Evolutionary conservation across 2,329 filamentous ascomycete genomes (phyloP).

Genomic region (Cadophora sp.): DNA sequence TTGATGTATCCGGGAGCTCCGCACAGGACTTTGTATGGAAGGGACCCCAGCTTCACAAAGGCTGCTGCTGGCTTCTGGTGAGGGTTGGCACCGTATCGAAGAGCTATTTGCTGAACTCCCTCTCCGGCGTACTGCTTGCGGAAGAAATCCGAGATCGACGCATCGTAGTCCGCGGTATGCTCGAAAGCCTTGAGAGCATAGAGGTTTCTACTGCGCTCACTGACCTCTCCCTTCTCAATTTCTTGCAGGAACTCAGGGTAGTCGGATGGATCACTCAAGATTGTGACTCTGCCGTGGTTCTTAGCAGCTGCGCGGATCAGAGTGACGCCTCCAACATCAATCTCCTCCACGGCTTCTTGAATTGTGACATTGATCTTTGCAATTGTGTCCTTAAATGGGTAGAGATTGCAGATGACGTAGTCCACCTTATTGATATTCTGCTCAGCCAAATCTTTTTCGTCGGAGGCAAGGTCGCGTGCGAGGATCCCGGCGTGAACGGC

Average conservation of each 20-base stretch:
- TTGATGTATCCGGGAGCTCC: constrained; percentile 97
- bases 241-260: constrained; percentile 94
- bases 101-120: constrained; percentile 80
- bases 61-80: constrained; percentile 97
- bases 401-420: constrained; percentile 97
- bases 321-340: constrained; percentile 97
- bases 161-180: constrained; percentile 96
- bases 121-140: constrained; percentile 92
- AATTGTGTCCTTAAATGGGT: constrained; percentile 98
- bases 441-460: constrained; percentile 95
- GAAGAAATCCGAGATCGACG: constrained; percentile 95
- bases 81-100: constrained; percentile 96
- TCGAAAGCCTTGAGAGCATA: constrained; percentile 98
- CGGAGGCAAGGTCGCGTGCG: constrained; percentile 89
- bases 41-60: constrained; percentile 71
- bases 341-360: constrained; percentile 96
- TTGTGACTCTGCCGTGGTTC: constrained; percentile 95
- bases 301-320: constrained; percentile 96
- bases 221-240: constrained; percentile 85
- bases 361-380: constrained; percentile 97
- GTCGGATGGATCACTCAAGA: constrained; percentile 91
- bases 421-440: constrained; percentile 96
- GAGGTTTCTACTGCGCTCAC: constrained; percentile 81
- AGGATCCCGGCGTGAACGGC: constrained; percentile 84
- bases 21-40: constrained; percentile 94